Percentiles rank a stretch among this genome's conserved stretches.
These are phyloP conservation scores for Lepidopterella palustris DNA, from an alignment of 495 filamentous ascomycete genomes.

Conservation along the genomic window DNA sequence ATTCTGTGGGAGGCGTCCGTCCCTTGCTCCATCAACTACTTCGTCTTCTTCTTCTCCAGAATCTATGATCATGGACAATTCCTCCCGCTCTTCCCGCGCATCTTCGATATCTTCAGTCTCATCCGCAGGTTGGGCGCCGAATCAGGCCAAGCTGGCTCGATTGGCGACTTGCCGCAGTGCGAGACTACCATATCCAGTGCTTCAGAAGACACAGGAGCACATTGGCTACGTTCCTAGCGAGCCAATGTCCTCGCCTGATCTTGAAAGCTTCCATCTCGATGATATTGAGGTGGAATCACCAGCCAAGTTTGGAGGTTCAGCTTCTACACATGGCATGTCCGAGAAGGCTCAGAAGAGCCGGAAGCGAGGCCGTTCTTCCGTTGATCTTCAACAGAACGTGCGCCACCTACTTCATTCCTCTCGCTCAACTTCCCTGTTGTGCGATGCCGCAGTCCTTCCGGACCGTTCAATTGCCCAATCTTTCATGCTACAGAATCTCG, in stretches of 20 bases:
- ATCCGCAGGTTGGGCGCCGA: slow-evolving; percentile 59
- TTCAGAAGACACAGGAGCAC: slow-evolving; percentile 34
- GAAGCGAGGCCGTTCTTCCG: slow-evolving; percentile 69
- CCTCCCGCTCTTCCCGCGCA: slow-evolving; percentile 45
- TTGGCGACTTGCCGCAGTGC: slow-evolving; percentile 79
- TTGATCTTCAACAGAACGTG: slow-evolving; percentile 68
- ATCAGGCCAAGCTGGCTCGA: slow-evolving; percentile 59
- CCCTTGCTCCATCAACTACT: slow-evolving; percentile 66
- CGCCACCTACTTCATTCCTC: slow-evolving; percentile 49
- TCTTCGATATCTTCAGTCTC: slow-evolving; percentile 47
- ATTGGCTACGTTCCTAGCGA: slow-evolving; percentile 51
- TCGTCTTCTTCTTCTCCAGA: slow-evolving; percentile 81
- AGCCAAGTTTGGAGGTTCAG: slow-evolving; percentile 23
- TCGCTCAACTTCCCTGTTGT: slow-evolving; percentile 20
- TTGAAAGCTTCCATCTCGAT: slow-evolving; percentile 28
- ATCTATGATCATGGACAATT: slow-evolving; percentile 83
- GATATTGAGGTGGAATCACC: slow-evolving; percentile 19
- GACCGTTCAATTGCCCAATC: slow-evolving; percentile 26
- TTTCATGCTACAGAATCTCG: slow-evolving; percentile 15
- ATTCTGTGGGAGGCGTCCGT: slow-evolving; percentile 45
- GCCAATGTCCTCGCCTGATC: slow-evolving; percentile 27
- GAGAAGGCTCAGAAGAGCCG: slow-evolving; percentile 34
- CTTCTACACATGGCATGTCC: slow-evolving; percentile 27
- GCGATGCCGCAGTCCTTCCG: slow-evolving; percentile 11
- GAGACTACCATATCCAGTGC: slow-evolving; percentile 43